Conservation (phyloP, 768 basidiomycete genomes). For the Agaricus sinodeliciosus region DNA sequence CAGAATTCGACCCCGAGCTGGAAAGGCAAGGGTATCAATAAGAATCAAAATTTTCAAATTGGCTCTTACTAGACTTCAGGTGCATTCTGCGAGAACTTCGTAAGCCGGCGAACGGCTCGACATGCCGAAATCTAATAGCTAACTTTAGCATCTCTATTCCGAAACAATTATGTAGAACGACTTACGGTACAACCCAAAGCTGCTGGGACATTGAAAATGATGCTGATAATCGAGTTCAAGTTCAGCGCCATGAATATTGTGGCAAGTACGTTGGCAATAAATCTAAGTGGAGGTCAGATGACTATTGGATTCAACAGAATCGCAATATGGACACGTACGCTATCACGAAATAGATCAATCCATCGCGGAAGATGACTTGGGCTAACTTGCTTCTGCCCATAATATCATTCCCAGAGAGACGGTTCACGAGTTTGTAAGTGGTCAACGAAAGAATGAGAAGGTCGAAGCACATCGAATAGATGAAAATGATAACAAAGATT, state of each 20-base stretch:
- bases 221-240: slow-evolving; percentile 60
- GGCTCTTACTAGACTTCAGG: slow-evolving; percentile 40
- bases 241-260: slow-evolving; percentile 63
- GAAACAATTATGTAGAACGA: background rate
- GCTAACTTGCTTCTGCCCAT: slow-evolving; percentile 41
- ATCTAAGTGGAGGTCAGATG: slow-evolving; percentile 22
- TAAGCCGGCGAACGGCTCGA: slow-evolving; percentile 52
- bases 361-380: slow-evolving; percentile 63
- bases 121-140: slow-evolving; percentile 46
- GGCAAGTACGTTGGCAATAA: slow-evolving; percentile 35
- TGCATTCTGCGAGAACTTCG: slow-evolving; percentile 37
- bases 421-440: slow-evolving; percentile 46
- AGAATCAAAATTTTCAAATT: background rate
- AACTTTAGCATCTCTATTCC: background rate
- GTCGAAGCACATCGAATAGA: slow-evolving; percentile 75
- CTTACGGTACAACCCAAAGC: slow-evolving; percentile 46
- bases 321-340: slow-evolving; percentile 33
- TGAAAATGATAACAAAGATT: slow-evolving; percentile 62
- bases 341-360: slow-evolving; percentile 69
- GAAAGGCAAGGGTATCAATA: background rate
- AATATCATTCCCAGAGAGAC: slow-evolving; percentile 11
- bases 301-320: background rate
- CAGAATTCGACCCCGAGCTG: slow-evolving; percentile 1
- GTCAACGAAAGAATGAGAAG: slow-evolving; percentile 53
- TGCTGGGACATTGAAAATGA: slow-evolving; percentile 62